Evolutionary conservation across 176 grass and related monocot genomes (phyloP), one percentile per base, ranked within the genome.

Genomic region (Oryza meridionalis): DNA sequence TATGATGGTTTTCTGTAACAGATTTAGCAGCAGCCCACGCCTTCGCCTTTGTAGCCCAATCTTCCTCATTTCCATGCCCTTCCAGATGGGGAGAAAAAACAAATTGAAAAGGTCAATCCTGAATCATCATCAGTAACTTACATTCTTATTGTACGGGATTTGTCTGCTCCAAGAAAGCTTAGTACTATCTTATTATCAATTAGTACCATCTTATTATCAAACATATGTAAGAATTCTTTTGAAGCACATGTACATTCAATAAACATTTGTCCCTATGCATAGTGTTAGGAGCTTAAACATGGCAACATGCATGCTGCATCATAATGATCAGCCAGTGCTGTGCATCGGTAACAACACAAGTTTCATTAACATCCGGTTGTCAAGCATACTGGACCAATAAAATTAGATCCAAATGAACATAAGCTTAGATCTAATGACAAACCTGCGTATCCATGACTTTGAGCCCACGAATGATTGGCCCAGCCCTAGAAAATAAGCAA

Each of bases 41-140:
- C 79, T 94, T 94, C 12, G 93, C 93, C 88, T 90, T 92, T 62
- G 93, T 85, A 86, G 90, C 93, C 90, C 93, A 94, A 92, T 94
- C 93, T 40, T 94, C 93, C 67, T 90, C 90, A 68, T 89, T 89
- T 72, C 77, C 84, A 82, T 71, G 76, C 79, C 70, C 90, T 80
- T 88, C 79, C 79, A 84, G 62, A 78, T 76, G 61, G 31, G 25
- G 70, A 37, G 27, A 83, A 76, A 82, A 70, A 62, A 62, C n/a
- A 62, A 24, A 62, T 62, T 24, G 26, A 86, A 76, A 88, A 82
- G 75, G 64, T 74, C 42, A 82, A 83, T 85, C 31, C 24, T 78
- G 43, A 82, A 83, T 79, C 31, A 31, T 29, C 64, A 83, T 27
- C 5, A 37, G 35, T 37, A 74, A 75, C 24, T 69, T 69, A 79